Conservation (phyloP, 1,139 yeast species). For the Nakaseomyces delphensis region DNA sequence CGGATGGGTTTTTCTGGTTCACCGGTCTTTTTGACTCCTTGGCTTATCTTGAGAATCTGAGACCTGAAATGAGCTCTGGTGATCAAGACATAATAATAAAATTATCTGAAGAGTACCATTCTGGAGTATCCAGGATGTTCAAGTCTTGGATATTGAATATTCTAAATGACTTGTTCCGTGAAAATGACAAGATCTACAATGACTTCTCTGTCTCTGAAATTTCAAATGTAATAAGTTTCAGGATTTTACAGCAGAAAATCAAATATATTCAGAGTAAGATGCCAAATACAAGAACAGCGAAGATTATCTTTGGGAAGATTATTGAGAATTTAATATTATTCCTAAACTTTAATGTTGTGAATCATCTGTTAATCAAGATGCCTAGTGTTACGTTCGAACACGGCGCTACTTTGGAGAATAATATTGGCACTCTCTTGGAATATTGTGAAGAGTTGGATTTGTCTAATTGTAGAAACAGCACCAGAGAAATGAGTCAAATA, state of each 20-base stretch:
- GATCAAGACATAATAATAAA: neutral
- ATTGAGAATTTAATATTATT: neutral
- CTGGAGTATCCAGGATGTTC: constrained; percentile 1
- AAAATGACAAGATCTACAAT: constrained; percentile 3
- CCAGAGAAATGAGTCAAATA: constrained; percentile 56
- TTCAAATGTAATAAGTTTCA: constrained; percentile 2
- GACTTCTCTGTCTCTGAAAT: neutral
- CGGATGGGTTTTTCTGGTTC: constrained; percentile 1
- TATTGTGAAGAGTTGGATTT: constrained; percentile 4
- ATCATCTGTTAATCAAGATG: neutral
- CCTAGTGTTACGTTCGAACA: neutral
- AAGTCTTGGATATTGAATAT: constrained; percentile 5
- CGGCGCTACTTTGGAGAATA: neutral
- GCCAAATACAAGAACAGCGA: neutral
- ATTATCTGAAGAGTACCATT: neutral
- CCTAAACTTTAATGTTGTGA: constrained; percentile 1
- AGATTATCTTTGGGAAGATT: neutral
- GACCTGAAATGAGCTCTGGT: neutral
- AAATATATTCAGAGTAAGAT: constrained; percentile 3
- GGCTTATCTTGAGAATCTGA: neutral
- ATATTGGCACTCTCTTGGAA: constrained; percentile 1
- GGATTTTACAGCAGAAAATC: constrained; percentile 2
- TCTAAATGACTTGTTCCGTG: constrained; percentile 3
- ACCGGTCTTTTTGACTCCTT: neutral
- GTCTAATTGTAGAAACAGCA: constrained; percentile 4